phyloP scores from a whole-genome alignment of 768 basidiomycete genomes.

The Boletus sp. region DNA sequence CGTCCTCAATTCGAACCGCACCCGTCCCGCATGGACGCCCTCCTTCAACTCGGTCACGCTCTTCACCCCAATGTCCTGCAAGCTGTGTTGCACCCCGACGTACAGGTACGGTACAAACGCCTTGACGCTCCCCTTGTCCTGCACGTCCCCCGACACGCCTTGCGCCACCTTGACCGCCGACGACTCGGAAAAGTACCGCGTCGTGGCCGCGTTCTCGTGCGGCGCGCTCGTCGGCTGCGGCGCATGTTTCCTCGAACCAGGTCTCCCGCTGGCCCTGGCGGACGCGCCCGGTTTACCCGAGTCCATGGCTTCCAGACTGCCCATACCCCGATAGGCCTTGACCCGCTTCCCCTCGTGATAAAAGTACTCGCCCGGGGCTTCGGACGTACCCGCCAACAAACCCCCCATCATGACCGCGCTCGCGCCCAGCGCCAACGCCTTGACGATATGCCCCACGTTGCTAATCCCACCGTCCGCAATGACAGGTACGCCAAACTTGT shows the following conservation, averaged over 20 bases:
- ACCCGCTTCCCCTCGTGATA: slow-evolving; percentile 99
- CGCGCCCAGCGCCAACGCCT: slow-evolving; percentile 91
- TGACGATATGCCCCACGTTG: slow-evolving; percentile 97
- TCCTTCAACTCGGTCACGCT: slow-evolving; percentile 64
- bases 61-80: slow-evolving; percentile 88
- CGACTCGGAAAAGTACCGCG: slow-evolving; percentile 56
- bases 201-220: slow-evolving; percentile 91
- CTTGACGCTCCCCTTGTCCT: slow-evolving; percentile 94
- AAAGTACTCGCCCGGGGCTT: slow-evolving; percentile 98
- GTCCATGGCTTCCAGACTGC: slow-evolving; percentile 92
- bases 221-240: slow-evolving; percentile 45
- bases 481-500: slow-evolving; percentile 92
- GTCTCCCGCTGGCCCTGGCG: slow-evolving; percentile 23
- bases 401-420: slow-evolving; percentile 99
- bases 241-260: slow-evolving; percentile 44
- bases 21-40: slow-evolving; percentile 62
- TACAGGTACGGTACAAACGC: slow-evolving; percentile 88
- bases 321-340: slow-evolving; percentile 99
- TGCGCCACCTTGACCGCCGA: slow-evolving; percentile 95
- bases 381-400: slow-evolving; percentile 90
- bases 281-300: slow-evolving; percentile 51
- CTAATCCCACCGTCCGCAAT: slow-evolving; percentile 95
- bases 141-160: slow-evolving; percentile 94
- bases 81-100: slow-evolving; percentile 84
- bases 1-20: slow-evolving; percentile 91